These are phyloP conservation scores for Puya raimondii DNA, from an alignment of 176 grass and related monocot species.

Conservation along the genomic window DNA sequence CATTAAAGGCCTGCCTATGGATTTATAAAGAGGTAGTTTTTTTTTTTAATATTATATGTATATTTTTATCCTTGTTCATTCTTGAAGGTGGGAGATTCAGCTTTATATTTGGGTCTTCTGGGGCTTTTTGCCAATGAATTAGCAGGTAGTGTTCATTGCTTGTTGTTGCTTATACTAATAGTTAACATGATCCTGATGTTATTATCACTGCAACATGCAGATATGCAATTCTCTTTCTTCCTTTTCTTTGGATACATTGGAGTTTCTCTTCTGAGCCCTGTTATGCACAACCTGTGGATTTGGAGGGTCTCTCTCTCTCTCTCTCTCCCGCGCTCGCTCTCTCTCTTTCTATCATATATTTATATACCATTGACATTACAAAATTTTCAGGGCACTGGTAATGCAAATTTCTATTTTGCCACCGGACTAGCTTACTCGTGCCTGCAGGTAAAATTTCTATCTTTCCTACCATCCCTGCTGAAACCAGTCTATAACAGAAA, in stretches of 20 bases:
- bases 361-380: background rate
- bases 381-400: slow-evolving; percentile 70
- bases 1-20: too few species aligned
- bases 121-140: slow-evolving; percentile 84
- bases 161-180: background rate
- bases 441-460: slow-evolving; percentile 59
- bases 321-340: slow-evolving; percentile 1
- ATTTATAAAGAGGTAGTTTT: too few species aligned
- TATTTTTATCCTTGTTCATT: slow-evolving; percentile 12
- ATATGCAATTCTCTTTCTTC: slow-evolving; percentile 97
- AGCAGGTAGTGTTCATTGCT: slow-evolving; percentile 41
- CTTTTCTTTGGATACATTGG: slow-evolving; percentile 84
- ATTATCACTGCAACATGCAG: slow-evolving; percentile 41
- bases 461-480: background rate
- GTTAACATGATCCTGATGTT: slow-evolving; percentile 13
- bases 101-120: slow-evolving; percentile 90
- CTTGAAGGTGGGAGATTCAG: slow-evolving; percentile 76
- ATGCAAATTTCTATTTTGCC: slow-evolving; percentile 97
- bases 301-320: slow-evolving; percentile 69
- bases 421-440: slow-evolving; percentile 88
- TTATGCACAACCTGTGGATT: slow-evolving; percentile 99
- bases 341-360: background rate
- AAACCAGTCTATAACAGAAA: background rate
- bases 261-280: slow-evolving; percentile 83
- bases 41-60: background rate